Percentiles rank a stretch among this genome's conserved stretches.
Conservation (phyloP, 139 green algal species). For the Trebouxia sp. region DNA sequence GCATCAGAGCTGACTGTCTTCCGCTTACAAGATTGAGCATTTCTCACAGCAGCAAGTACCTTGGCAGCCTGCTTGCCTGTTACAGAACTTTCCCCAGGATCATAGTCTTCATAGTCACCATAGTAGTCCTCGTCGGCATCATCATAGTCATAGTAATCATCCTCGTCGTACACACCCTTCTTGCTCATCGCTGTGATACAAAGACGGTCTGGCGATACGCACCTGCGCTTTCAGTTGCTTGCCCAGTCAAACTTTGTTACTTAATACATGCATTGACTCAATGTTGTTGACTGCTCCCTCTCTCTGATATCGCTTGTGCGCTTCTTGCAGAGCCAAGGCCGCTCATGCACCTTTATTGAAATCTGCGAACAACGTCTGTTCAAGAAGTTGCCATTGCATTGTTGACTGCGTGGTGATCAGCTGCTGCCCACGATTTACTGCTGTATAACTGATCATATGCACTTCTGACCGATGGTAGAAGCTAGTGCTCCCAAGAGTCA, state of each 20-base stretch:
- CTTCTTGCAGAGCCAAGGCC: too few species aligned
- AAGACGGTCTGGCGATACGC: too few species aligned
- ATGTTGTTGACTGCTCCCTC: not conserved
- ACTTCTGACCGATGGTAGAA: constrained; percentile 1
- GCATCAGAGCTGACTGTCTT: not conserved
- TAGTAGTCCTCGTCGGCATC: constrained; percentile 70
- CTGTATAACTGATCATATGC: constrained; percentile 3
- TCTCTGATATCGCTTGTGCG: too few species aligned
- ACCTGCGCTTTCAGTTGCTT: too few species aligned
- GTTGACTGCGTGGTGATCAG: too few species aligned
- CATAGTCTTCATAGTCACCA: constrained; percentile 59
- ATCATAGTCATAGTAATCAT: constrained; percentile 53
- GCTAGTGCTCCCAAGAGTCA: constrained; percentile 32
- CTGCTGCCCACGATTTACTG: not conserved
- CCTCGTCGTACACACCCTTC: not conserved
- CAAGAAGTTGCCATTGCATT: too few species aligned
- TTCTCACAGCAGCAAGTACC: not conserved
- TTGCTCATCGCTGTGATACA: not conserved
- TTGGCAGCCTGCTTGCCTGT: not conserved
- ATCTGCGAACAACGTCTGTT: too few species aligned
- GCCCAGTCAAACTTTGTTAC: not conserved
- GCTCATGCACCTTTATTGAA: too few species aligned
- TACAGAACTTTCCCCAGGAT: not conserved
- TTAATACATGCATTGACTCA: not conserved
- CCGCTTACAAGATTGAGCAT: not conserved